A percentile compares a stretch with the other conserved stretches of the same genome.
phyloP scores from a whole-genome alignment of 225 moss, liverwort and hornwort species.

The Bryum argenteum region DNA sequence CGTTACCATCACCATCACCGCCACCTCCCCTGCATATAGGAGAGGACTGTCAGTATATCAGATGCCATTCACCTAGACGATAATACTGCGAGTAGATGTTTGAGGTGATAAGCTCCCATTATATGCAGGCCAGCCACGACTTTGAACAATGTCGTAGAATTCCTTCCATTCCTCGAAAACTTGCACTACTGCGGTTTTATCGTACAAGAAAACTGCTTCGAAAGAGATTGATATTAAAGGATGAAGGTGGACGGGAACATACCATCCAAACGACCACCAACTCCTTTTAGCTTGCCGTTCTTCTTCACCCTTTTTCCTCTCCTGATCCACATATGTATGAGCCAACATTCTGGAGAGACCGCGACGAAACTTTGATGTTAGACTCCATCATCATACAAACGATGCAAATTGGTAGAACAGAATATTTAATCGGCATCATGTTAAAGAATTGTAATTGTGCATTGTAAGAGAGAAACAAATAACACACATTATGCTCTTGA shows the following conservation, averaged over 20 bases:
- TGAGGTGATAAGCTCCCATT: background rate
- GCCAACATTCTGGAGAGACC: conserved; percentile 77
- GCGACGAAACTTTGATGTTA: conserved; percentile 20
- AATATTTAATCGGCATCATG: background rate
- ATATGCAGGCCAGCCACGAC: background rate
- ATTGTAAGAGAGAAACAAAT: background rate
- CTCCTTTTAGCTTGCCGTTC: conserved; percentile 60
- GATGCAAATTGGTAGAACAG: conserved; percentile 1
- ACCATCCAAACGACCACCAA: conserved; percentile 97
- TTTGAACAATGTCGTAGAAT: background rate
- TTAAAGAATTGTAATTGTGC: background rate
- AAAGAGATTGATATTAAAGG: background rate
- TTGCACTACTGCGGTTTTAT: background rate
- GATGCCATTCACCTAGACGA: conserved; percentile 1
- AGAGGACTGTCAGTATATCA: conserved; percentile 16
- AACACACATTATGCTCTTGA: background rate
- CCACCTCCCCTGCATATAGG: conserved; percentile 69
- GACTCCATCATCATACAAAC: background rate
- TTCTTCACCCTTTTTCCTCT: conserved; percentile 65
- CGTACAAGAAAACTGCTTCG: background rate
- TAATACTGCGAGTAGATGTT: background rate
- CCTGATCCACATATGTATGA: conserved; percentile 78
- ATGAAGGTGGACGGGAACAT: background rate
- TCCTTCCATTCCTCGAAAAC: background rate
- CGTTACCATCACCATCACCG: conserved; percentile 42